Percentiles rank a stretch among this genome's conserved stretches.
Conservation (phyloP, 2,329 filamentous ascomycete genomes). For the Aspergillus sojae region DNA sequence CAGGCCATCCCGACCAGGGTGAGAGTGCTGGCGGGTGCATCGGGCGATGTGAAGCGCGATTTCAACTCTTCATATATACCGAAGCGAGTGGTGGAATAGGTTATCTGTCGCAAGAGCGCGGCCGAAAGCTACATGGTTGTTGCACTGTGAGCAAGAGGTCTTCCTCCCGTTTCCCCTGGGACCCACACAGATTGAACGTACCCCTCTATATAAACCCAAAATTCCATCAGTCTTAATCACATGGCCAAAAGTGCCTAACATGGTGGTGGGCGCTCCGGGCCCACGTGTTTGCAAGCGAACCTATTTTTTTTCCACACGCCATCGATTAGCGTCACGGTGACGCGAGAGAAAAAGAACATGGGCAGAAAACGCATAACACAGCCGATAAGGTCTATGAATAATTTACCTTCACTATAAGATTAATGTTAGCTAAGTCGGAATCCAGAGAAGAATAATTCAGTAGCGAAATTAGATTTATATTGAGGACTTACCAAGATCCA, state of each 20-base stretch:
- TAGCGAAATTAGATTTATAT: constrained; percentile 20
- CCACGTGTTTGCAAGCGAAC: constrained; percentile 86
- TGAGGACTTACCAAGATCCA: constrained; percentile 75
- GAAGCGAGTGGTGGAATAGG: constrained; percentile 95
- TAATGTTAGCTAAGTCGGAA: constrained; percentile 23
- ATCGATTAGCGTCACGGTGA: constrained; percentile 18
- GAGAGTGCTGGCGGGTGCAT: constrained; percentile 65
- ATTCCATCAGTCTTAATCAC: constrained; percentile 75
- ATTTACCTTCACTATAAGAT: constrained; percentile 57
- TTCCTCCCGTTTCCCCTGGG: constrained; percentile 7
- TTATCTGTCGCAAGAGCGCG: constrained; percentile 88
- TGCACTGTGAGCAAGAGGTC: constrained; percentile 2
- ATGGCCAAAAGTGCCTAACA: constrained; percentile 83
- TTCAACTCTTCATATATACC: constrained; percentile 96
- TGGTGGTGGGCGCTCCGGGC: constrained; percentile 73
- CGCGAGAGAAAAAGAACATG: constrained; percentile 7
- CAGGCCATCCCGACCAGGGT: constrained; percentile 82
- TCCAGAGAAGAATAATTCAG: neutral
- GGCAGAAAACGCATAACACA: constrained; percentile 1
- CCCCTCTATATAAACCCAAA: constrained; percentile 82
- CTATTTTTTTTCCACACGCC: constrained; percentile 46
- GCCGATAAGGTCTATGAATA: constrained; percentile 2
- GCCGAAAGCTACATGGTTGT: constrained; percentile 68
- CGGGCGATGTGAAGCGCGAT: constrained; percentile 60
- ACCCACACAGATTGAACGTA: constrained; percentile 42